A percentile compares a stretch with the other conserved stretches of the same genome.
Evolutionary conservation across 768 basidiomycete species (phyloP).

Genomic region (Rhizopogon sp.): DNA sequence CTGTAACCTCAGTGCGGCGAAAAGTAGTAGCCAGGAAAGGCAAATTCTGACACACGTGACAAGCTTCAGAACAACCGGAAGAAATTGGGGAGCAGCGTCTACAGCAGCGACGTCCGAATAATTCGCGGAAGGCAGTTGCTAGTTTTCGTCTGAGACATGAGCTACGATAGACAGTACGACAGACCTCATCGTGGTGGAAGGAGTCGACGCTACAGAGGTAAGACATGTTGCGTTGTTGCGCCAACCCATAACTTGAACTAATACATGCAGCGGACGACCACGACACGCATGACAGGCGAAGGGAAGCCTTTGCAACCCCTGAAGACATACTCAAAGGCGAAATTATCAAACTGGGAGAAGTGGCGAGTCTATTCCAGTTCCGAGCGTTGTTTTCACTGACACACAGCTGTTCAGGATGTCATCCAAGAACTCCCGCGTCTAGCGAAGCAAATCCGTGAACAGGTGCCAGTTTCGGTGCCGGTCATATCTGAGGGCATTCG

Average conservation of each 20-base stretch:
- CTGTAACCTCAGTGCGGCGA: too few species aligned
- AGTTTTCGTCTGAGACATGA: conserved; percentile 35
- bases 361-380: conserved; percentile 45
- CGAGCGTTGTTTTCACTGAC: not conserved
- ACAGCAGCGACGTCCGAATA: conserved; percentile 4
- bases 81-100: not conserved
- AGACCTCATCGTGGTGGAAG: conserved; percentile 43
- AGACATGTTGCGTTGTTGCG: conserved; percentile 17
- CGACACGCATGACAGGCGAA: conserved; percentile 54
- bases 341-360: conserved; percentile 76
- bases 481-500: conserved; percentile 71
- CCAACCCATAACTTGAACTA: not conserved
- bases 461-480: conserved; percentile 53
- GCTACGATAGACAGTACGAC: conserved; percentile 57
- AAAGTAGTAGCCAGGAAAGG: not conserved
- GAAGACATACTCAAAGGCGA: conserved; percentile 64
- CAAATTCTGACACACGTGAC: not conserved
- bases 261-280: conserved; percentile 49
- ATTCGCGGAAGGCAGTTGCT: conserved; percentile 3
- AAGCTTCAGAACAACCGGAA: not conserved
- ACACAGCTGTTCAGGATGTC: conserved; percentile 46
- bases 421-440: conserved; percentile 64
- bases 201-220: conserved; percentile 49
- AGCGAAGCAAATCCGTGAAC: conserved; percentile 60
- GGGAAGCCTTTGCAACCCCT: conserved; percentile 61